phyloP scores from a whole-genome alignment of 2,329 filamentous ascomycete genomes.

The Colletotrichum sp. region DNA sequence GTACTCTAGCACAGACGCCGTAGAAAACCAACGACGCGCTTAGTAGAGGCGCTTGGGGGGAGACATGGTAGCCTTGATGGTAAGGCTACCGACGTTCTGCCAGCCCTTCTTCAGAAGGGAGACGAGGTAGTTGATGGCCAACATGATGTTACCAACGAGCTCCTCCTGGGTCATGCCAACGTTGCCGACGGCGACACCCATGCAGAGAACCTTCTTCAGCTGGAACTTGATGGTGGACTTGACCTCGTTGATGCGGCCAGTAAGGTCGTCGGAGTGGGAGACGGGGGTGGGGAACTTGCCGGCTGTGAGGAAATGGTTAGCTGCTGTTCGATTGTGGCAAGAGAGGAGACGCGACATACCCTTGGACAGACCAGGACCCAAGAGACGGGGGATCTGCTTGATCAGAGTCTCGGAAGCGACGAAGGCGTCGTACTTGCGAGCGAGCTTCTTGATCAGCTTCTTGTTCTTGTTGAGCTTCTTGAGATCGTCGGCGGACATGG shows the following conservation, averaged over 20 bases:
- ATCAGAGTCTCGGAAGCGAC: slow-evolving; percentile 96
- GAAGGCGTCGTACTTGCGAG: slow-evolving; percentile 99
- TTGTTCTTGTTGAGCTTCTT: slow-evolving; percentile 99
- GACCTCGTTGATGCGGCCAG: slow-evolving; percentile 97
- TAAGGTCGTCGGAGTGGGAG: slow-evolving; percentile 94
- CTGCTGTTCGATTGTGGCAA: neutral
- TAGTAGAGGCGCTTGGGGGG: slow-evolving; percentile 98
- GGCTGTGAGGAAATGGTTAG: slow-evolving; percentile 58
- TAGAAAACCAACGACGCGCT: slow-evolving; percentile 28
- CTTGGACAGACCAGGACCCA: slow-evolving; percentile 98
- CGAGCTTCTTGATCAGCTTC: slow-evolving; percentile 99
- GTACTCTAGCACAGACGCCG: slow-evolving; percentile 3
- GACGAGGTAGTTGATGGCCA: slow-evolving; percentile 99
- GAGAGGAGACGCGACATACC: slow-evolving; percentile 60
- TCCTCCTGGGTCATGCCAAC: slow-evolving; percentile 97
- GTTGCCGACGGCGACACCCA: slow-evolving; percentile 99
- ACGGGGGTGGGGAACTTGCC: slow-evolving; percentile 99
- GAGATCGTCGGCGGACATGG: slow-evolving; percentile 97
- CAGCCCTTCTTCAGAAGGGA: slow-evolving; percentile 99
- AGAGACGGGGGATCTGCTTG: slow-evolving; percentile 99
- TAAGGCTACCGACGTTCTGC: slow-evolving; percentile 99
- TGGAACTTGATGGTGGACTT: slow-evolving; percentile 99
- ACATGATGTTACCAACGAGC: slow-evolving; percentile 98
- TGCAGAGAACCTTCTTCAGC: slow-evolving; percentile 99
- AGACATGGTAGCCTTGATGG: slow-evolving; percentile 99